Evolutionary conservation across 208 protist species (phyloP).

Genomic region (Blastocrithidia nonstop): DNA sequence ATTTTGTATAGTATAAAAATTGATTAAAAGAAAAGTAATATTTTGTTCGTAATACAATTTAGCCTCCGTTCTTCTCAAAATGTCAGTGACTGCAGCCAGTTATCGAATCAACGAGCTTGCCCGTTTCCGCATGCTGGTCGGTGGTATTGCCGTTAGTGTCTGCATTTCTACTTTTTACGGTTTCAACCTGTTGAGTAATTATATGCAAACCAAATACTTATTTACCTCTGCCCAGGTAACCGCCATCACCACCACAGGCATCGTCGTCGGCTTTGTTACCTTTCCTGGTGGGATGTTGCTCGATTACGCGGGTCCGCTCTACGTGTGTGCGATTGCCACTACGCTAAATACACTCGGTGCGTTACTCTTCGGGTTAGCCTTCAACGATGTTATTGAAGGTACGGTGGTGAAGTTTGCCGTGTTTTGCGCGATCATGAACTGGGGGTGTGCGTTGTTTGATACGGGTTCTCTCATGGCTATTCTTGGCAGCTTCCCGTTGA

Average conservation of each 20-base stretch:
- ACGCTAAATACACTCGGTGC: constrained; percentile 14
- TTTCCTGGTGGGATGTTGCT: constrained; percentile 36
- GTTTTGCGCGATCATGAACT: constrained; percentile 37
- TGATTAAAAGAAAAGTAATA: too few relatives aligned
- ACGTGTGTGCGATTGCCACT: constrained; percentile 11
- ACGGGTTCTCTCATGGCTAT: constrained; percentile 47
- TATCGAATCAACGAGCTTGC: constrained; percentile 22
- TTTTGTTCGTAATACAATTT: too few relatives aligned
- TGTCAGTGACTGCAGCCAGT: constrained; percentile 7
- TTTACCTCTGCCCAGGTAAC: constrained; percentile 20
- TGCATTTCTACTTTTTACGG: constrained; percentile 29
- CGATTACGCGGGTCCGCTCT: constrained; percentile 35
- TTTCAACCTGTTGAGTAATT: constrained; percentile 38
- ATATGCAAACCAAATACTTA: constrained; percentile 17
- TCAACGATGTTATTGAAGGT: constrained; percentile 20
- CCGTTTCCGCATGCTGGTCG: constrained; percentile 27
- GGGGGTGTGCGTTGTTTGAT: constrained; percentile 36
- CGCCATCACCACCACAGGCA: constrained; percentile 34
- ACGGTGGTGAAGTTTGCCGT: constrained; percentile 17
- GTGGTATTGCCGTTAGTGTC: constrained; percentile 13
- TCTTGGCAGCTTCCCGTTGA: constrained; percentile 32
- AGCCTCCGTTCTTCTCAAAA: too few relatives aligned
- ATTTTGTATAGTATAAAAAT: too few relatives aligned
- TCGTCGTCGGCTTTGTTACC: constrained; percentile 20
- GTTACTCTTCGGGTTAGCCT: constrained; percentile 34